phyloP scores from a whole-genome alignment of 2,329 filamentous ascomycete species.

The Fusarium coffeatum region DNA sequence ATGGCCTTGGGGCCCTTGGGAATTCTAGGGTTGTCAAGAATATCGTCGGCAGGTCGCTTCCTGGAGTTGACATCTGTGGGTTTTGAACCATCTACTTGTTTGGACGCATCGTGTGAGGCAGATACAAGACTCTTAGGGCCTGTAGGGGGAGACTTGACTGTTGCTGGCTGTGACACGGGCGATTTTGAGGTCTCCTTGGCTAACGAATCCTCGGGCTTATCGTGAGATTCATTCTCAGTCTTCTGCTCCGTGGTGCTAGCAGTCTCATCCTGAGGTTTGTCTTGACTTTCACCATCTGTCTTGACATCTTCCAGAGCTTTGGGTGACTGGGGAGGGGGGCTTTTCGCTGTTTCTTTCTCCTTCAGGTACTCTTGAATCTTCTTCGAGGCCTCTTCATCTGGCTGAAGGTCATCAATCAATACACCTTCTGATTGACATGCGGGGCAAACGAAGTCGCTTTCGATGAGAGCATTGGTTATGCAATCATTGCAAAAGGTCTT shows the following conservation, averaged over 20 bases:
- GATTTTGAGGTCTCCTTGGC: conserved; percentile 53
- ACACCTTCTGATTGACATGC: conserved; percentile 91
- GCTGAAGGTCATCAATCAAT: conserved; percentile 88
- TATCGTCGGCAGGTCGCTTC: conserved; percentile 86
- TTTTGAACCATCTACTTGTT: conserved; percentile 47
- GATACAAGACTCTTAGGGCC: conserved; percentile 45
- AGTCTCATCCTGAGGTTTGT: conserved; percentile 49
- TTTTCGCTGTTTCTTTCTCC: conserved; percentile 66
- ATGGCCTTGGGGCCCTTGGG: conserved; percentile 74
- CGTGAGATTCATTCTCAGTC: conserved; percentile 43
- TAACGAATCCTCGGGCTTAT: conserved; percentile 39
- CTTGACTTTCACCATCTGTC: conserved; percentile 34
- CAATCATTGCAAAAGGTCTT: conserved; percentile 99
- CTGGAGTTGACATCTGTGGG: conserved; percentile 62
- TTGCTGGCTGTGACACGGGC: conserved; percentile 41
- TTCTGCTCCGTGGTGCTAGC: conserved; percentile 56
- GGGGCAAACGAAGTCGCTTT: conserved; percentile 97
- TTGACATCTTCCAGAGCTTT: conserved; percentile 43
- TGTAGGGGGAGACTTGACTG: conserved; percentile 47
- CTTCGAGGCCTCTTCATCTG: conserved; percentile 80
- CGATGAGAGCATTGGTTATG: conserved; percentile 98
- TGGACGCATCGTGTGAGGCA: conserved; percentile 53
- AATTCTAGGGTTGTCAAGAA: conserved; percentile 71
- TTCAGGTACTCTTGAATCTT: conserved; percentile 82
- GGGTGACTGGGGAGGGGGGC: conserved; percentile 49